phyloP scores from a whole-genome alignment of 306 rosid genomes.

The Hippophae tibetana region DNA sequence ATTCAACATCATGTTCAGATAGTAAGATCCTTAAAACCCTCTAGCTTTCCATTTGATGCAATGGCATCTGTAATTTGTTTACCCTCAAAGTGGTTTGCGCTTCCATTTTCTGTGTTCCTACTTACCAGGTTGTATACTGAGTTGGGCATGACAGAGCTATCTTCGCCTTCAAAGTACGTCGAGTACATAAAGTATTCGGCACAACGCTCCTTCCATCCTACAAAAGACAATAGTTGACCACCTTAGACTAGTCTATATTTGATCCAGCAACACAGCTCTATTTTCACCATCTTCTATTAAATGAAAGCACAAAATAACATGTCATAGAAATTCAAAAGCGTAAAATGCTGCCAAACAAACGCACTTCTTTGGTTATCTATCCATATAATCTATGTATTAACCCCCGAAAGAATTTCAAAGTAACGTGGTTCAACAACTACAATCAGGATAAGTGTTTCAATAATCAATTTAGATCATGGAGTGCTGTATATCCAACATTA shows the following conservation, averaged over 20 bases:
- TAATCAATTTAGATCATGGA: neutral
- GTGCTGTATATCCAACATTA: neutral
- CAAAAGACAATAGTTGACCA: constrained; percentile 10
- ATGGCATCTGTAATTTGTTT: constrained; percentile 32
- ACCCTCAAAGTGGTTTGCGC: constrained; percentile 23
- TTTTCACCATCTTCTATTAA: neutral
- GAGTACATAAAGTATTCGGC: constrained; percentile 70
- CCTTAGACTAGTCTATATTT: neutral
- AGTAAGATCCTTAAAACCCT: constrained; percentile 49
- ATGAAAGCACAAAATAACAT: neutral
- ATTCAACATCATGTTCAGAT: constrained; percentile 28
- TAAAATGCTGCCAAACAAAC: neutral
- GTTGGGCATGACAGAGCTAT: constrained; percentile 65
- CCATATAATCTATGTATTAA: neutral
- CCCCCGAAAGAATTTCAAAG: neutral
- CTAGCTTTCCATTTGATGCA: constrained; percentile 59
- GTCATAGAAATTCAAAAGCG: neutral
- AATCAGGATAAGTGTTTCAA: neutral
- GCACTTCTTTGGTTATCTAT: too few species aligned
- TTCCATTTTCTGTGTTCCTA: constrained; percentile 51
- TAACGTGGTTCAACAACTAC: neutral
- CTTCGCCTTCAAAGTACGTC: constrained; percentile 56
- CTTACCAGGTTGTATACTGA: constrained; percentile 37
- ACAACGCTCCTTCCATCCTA: constrained; percentile 89
- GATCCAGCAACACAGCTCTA: constrained; percentile 1